Evolutionary conservation across 352 stramenopile genomes (phyloP), one percentile per base, ranked within the genome.

Genomic region (Blastocystis sp.): DNA sequence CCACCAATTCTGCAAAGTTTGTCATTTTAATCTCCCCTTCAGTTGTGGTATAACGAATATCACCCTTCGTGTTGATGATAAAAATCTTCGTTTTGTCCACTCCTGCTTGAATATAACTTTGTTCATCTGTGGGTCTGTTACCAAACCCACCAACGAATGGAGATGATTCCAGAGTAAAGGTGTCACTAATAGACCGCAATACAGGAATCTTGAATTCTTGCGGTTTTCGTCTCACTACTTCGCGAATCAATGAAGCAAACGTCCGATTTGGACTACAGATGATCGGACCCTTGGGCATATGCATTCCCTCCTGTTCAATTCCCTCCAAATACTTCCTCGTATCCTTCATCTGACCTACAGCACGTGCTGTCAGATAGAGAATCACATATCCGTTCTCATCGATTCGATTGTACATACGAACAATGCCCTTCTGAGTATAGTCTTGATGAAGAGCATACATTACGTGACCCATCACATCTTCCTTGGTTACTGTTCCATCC

Each of bases 311-410:
- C 65, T 87, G 77, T 37, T 74, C 42, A 19, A 87, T 87, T 11
- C 59, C 65, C 35, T 87, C 77, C 37, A 87, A 39, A 27, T 87
- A 87, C 14, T 87, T 61, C 2, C 77, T 57, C 27, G 77, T 87
- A 42, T 87, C 59, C 32, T 87, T 87, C 77, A 87, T 87, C 65
- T 87, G 77, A 58, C 77, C 77, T 6, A 87, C 77, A 19, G 77
- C 77, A 21, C 77, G 77, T 21, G 77, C 77, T 19, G 77, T 87
- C 16, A 87, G 29, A 39, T 87, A 87, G 32, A 87, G 65, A 27
- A 87, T 59, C 27, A 78, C 19, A 24, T 87, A 87, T 35, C 77
- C 77, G 32, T 87, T 87, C 7, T 52, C 29, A 29, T 87, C 27
- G 4, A 87, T 56, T 2, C 0, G 11, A 61, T 65, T 37, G 27